Evolutionary conservation across 768 basidiomycete genomes (phyloP).

Genomic region (Flagelloscypha sp.): DNA sequence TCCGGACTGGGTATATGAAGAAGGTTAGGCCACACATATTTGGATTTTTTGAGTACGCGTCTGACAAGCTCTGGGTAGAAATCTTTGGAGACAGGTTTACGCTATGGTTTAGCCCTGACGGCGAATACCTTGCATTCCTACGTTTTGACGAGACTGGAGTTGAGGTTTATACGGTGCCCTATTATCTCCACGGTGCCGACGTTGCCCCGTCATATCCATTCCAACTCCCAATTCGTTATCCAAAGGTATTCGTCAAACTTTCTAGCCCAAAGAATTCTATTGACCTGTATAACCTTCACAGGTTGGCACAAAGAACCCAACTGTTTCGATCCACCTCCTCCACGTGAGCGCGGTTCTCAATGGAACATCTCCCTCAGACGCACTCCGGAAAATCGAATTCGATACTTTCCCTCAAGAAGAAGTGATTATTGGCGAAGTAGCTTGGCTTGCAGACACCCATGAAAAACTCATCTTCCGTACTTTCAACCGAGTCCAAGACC

Average conservation of each 20-base stretch:
- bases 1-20: conserved; percentile 70
- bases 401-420: too few relatives aligned
- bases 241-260: too few relatives aligned
- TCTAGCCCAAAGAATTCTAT: too few relatives aligned
- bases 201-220: conserved; percentile 53
- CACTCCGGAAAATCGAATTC: too few relatives aligned
- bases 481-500: too few relatives aligned
- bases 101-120: conserved; percentile 61
- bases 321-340: conserved; percentile 53
- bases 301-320: conserved; percentile 56
- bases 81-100: conserved; percentile 46
- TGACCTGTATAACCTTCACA: too few relatives aligned
- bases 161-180: conserved; percentile 51
- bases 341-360: conserved; percentile 28
- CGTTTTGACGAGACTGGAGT: conserved; percentile 58
- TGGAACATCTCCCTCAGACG: conserved; percentile 15
- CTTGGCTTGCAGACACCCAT: neutral
- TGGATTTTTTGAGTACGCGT: too few relatives aligned
- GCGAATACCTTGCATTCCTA: conserved; percentile 47
- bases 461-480: too few relatives aligned
- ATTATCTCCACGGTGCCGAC: conserved; percentile 54
- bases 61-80: too few relatives aligned
- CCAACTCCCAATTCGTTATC: too few relatives aligned
- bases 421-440: neutral
- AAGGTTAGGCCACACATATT: too few relatives aligned